Evolutionary conservation across 176 grass and related monocot genomes (phyloP).

Genomic region (Cocos nucifera): DNA sequence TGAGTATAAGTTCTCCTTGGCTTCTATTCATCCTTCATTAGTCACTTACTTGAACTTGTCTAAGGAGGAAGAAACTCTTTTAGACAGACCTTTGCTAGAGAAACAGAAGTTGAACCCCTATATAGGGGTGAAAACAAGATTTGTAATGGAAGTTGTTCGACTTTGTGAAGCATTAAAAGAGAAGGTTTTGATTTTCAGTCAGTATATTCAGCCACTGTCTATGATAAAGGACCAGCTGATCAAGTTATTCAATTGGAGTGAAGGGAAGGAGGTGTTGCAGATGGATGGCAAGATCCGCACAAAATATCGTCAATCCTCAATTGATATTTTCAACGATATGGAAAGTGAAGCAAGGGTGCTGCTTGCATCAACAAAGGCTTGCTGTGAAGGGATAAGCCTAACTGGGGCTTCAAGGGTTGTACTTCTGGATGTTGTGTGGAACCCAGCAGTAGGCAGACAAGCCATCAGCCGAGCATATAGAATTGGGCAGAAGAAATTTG

Average conservation of each 20-base stretch:
- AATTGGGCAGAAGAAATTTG: constrained; percentile 72
- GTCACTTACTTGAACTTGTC: constrained; percentile 29
- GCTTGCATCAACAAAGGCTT: constrained; percentile 73
- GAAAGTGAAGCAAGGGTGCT: constrained; percentile 60
- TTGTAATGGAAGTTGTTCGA: constrained; percentile 60
- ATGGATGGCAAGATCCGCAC: constrained; percentile 36
- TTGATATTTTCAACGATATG: constrained; percentile 64
- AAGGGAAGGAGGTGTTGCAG: constrained; percentile 51
- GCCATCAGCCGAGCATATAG: constrained; percentile 76
- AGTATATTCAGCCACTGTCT: constrained; percentile 48
- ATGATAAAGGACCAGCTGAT: constrained; percentile 67
- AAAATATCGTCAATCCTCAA: constrained; percentile 35
- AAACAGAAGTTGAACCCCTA: constrained; percentile 28
- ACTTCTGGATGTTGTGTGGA: constrained; percentile 92
- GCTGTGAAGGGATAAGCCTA: constrained; percentile 75
- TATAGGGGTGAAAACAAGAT: constrained; percentile 69
- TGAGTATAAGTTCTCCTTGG: constrained; percentile 57
- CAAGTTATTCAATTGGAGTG: constrained; percentile 37
- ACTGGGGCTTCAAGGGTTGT: constrained; percentile 74
- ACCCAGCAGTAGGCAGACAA: constrained; percentile 70
- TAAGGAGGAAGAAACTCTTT: constrained; percentile 14
- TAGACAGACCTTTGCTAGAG: constrained; percentile 33
- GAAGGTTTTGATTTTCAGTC: constrained; percentile 73
- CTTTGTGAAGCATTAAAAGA: constrained; percentile 38
- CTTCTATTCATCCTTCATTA: constrained; percentile 55